Base-by-base conservation (phyloP, 1,284 basidiomycete genomes). In the Amylostereum chailletii region DNA sequence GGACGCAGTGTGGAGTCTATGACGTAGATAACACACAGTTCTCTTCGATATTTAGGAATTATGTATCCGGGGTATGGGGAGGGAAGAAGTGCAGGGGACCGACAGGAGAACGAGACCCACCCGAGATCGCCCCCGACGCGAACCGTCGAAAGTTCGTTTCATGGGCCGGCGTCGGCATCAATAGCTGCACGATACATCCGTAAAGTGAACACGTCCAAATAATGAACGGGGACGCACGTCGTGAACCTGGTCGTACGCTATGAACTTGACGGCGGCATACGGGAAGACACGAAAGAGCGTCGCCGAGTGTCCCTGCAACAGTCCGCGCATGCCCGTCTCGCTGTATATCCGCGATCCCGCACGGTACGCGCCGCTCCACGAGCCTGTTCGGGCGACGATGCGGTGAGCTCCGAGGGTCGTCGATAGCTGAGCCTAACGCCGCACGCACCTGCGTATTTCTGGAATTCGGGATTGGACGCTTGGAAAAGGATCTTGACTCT, bases 401-500 rank as follows among this genome's bases (percentile, higher is more conserved):
- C 31, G 34, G 42, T 48, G 2, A 51, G 34, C 27, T 32, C 19
- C 11, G 3, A 9, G 27, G 27, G 10, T 9, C 31, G 19, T 32
- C 19, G 9, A 4, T 29, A 27, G 34, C 9, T 33, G 36, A 29
- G 42, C 33, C 29, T 26, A 11, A 11, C 19, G 34, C 38, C 36
- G 38, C 11, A 57, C 74, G 47, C 57, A 88, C 94, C 94, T 54
- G 93, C 82, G 71, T 95, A 99, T 67, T 94, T 90, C 62, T 81
- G 79, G 62, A 91, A 99, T 55, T 98, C 94, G 1, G 91, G 90
- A 65, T 96, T 96, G 6, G 91, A 92, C 0, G 96, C 93, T 66
- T 99, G 96, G 64, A 99, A 98, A 48, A 99, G 80, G 59, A 99
- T 99, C 74, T 99, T 99, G 61, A 99, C 94, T 59, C 96, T 78